Percentiles rank a stretch among this genome's conserved stretches.
These are phyloP conservation scores for Drosera capensis DNA, from an alignment of 148 eudicot genomes.

Conservation along the genomic window DNA sequence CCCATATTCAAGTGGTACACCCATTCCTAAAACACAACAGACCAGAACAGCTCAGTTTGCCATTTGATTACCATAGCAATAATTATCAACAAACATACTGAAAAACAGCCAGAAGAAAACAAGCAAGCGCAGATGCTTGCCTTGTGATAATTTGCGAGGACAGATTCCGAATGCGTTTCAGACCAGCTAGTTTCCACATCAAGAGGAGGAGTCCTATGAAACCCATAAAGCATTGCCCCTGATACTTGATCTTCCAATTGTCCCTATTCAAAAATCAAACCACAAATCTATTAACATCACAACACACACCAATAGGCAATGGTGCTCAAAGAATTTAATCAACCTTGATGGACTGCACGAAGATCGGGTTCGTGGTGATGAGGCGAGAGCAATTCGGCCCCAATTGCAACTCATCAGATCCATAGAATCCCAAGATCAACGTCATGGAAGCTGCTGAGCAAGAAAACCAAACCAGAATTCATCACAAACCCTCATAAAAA, in stretches of 20 bases:
- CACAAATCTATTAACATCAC: not conserved
- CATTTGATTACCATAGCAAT: not conserved
- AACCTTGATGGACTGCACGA: constrained; percentile 42
- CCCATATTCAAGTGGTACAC: constrained; percentile 37
- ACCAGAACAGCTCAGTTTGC: not conserved
- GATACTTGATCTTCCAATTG: constrained; percentile 18
- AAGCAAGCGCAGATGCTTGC: constrained; percentile 10
- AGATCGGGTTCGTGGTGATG: constrained; percentile 24
- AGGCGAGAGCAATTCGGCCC: constrained; percentile 38
- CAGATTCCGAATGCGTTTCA: constrained; percentile 13
- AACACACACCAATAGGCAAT: not conserved
- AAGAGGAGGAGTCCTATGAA: constrained; percentile 40
- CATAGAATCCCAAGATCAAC: constrained; percentile 37
- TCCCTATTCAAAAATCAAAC: constrained; percentile 19
- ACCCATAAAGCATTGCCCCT: constrained; percentile 55
- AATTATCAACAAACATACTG: not conserved
- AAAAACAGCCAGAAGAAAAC: not conserved
- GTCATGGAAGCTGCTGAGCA: constrained; percentile 35
- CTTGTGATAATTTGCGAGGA: constrained; percentile 18
- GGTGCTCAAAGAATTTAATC: not conserved
- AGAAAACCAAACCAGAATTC: not conserved
- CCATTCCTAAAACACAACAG: constrained; percentile 34
- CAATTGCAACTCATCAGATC: constrained; percentile 24
- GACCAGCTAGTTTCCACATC: constrained; percentile 43
- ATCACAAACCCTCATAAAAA: constrained; percentile 5